Percentiles rank a stretch among this genome's conserved stretches.
These are phyloP conservation scores for Fusarium torreyae DNA, from an alignment of 2,329 filamentous ascomycete genomes.

Conservation along the genomic window DNA sequence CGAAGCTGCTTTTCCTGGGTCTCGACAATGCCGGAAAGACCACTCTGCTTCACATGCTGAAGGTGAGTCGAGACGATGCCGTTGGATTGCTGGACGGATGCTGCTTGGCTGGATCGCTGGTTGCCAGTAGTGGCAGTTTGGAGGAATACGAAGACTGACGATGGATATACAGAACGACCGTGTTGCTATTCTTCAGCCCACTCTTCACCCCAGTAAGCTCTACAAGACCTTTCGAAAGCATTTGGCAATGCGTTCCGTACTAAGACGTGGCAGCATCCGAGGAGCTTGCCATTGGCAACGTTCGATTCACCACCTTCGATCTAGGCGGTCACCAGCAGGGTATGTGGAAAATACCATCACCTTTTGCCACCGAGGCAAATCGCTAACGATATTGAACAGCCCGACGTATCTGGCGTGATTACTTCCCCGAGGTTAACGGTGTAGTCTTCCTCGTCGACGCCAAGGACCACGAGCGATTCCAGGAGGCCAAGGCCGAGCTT, in stretches of 20 bases:
- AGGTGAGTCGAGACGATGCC: conserved; percentile 69
- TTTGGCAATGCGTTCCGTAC: conserved; percentile 11
- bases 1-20: conserved; percentile 93
- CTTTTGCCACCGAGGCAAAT: not conserved
- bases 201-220: conserved; percentile 87
- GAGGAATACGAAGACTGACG: conserved; percentile 44
- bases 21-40: conserved; percentile 97
- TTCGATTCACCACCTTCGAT: conserved; percentile 95
- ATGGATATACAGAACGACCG: conserved; percentile 80
- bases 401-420: conserved; percentile 95
- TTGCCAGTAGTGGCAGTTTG: conserved; percentile 9
- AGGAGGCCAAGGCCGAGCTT: conserved; percentile 96
- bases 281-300: conserved; percentile 92
- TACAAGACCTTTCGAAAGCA: not conserved
- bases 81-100: conserved; percentile 7
- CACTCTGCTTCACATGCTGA: conserved; percentile 93
- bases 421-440: conserved; percentile 95
- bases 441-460: conserved; percentile 99
- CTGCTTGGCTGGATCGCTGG: conserved; percentile 7
- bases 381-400: conserved; percentile 66
- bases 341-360: conserved; percentile 54
- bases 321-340: conserved; percentile 94
- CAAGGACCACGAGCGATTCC: conserved; percentile 95
- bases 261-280: conserved; percentile 76
- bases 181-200: conserved; percentile 91